phyloP scores from a whole-genome alignment of 169 alveolate genomes.

The Eimeria praecox region DNA sequence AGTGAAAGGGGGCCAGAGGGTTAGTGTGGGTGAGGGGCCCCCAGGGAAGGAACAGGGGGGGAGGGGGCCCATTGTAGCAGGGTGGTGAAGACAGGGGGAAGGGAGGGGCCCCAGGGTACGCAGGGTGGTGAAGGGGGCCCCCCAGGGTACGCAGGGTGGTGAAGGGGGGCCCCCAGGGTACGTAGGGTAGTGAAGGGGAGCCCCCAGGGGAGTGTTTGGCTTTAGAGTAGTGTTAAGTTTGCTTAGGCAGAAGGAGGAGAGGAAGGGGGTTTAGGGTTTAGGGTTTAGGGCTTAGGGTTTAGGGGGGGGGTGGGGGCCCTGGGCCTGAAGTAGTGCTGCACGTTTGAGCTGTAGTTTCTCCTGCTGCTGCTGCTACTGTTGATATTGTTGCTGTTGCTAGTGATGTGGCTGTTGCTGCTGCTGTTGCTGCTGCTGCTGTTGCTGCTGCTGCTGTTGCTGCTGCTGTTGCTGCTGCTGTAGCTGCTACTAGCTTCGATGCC shows the following conservation, averaged over 20 bases:
- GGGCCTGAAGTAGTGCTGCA: neutral
- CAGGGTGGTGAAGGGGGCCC: no score
- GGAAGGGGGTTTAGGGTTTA: neutral
- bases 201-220: no score
- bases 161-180: no score
- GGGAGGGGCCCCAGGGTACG: no score
- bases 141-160: no score
- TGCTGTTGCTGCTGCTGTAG: neutral
- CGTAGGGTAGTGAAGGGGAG: no score
- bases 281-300: neutral
- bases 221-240: no score
- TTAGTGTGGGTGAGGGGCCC: slow-evolving; percentile 10
- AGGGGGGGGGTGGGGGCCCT: neutral
- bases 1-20: neutral
- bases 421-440: neutral
- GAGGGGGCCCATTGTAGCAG: neutral
- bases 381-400: neutral
- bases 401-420: neutral
- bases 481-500: no score
- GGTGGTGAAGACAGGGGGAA: no score
- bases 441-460: neutral
- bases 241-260: no score
- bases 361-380: slow-evolving; percentile 8
- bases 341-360: neutral
- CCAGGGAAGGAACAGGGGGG: neutral